Evolutionary conservation across 345 rosid genomes (phyloP), one percentile per base, ranked within the genome.

Genomic region (Salix viminalis): DNA sequence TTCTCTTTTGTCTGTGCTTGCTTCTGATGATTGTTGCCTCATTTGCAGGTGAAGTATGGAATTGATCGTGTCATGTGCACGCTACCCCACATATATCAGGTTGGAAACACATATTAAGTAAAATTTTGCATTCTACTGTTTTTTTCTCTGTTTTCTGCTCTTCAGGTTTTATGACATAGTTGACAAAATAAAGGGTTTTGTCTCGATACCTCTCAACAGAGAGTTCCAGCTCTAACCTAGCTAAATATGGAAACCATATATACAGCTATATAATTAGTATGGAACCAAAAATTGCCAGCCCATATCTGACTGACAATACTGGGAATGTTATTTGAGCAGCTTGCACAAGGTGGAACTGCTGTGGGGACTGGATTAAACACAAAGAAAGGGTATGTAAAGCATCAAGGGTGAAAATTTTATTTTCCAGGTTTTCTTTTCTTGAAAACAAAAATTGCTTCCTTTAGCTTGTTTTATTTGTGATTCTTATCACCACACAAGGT

Each of bases 291-390:
- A 36, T 36, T 36, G 37, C 37, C 37, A 36, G 37, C 37, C 37
- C 37, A 36, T 36, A 36, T 36, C 37, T 36, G 7, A 36, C 37
- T 36, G 37, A 36, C 7, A 5, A 36, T 36, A 65, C 71, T 65
- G 64, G 72, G 80, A 70, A 70, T 67, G 42, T 78, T 70, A 32
- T 84, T 82, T 85, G 80, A 48, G 80, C 89, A 96, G 99, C 94
- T 95, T 83, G 99, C 99, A 74, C 99, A 96, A 83, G 99, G 99
- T 81, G 98, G 98, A 79, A 96, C 99, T 83, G 99, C 99, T 66
- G 99, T 96, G 41, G 99, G 99, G 60, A 96, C 99, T 26, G 99
- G 98, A 83, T 82, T 96, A 81, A 96, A 96, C 87, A 93, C 98
- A 50, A 96, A 89, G 88, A 96, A 84, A 85, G 98, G 99, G 99